Base-by-base conservation (phyloP, 129 eudicot species). In the Kitagawia praeruptora region DNA sequence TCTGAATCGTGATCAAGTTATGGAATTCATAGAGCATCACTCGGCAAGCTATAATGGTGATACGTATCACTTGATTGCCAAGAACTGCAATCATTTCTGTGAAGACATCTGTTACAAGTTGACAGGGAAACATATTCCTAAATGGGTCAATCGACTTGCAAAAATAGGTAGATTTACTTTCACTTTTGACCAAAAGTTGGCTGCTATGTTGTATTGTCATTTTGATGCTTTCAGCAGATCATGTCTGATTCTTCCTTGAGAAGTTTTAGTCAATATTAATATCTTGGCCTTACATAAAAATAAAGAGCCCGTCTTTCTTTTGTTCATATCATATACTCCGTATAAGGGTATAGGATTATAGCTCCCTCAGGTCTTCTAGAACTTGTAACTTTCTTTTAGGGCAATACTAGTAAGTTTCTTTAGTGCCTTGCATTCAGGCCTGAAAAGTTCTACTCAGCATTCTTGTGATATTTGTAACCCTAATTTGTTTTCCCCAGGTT, bases 41-140 rank as follows among this genome's bases (percentile, higher is more conserved):
- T 83, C 93, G 71, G 87, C 85, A 71, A 85, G 75, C 84, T 91
- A 91, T 85, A 69, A 83, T 69, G 96, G 96, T 0, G 90, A 91
- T 80, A 81, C 92, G 0, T 91, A 91, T 85, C 92, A 91, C 83
- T 83, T 91, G 75, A 91, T 91, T 78, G 89, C 84, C n/a, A 91
- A 91, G 82, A 91, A 91, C 84, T 91, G 96, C 85, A 91, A 91
- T 83, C 96, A 91, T 79, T 91, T 91, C 83, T 91, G 92, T 84
- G 85, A 85, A 44, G 96, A 91, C 56, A 78, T 91, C 41, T 91
- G 93, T 78, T 76, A 88, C 85, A 81, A 83, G 82, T 78, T 90
- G 40, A 90, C 96, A 3, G 96, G 92, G 77, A 90, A 88, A 81
- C 87, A 80, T 41, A 90, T 90, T 46, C 96, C 96, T 21, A 87